Evolutionary conservation across 441 rosid genomes (phyloP).

Genomic region (Isatis lusitanica): DNA sequence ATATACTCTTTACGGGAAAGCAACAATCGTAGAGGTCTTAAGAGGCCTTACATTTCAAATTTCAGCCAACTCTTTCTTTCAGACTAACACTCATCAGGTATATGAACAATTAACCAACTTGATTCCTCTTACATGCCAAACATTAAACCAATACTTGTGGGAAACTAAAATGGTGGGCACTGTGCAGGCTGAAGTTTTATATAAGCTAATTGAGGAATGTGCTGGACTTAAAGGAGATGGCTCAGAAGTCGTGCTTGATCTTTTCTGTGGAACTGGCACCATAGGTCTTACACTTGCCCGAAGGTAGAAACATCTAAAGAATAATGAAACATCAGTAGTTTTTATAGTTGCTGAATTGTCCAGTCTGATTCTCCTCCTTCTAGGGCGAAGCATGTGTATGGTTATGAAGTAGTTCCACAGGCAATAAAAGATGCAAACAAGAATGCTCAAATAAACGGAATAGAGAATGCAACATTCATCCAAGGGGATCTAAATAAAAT

Average conservation of each 20-base stretch:
- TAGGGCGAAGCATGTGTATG: conserved; percentile 84
- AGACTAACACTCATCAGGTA: conserved; percentile 91
- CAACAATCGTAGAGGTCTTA: conserved; percentile 67
- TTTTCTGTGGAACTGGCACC: conserved; percentile 96
- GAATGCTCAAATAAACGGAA: conserved; percentile 82
- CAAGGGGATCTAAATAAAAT: conserved; percentile 96
- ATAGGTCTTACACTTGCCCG: conserved; percentile 87
- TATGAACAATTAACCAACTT: not conserved
- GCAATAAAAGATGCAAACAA: conserved; percentile 75
- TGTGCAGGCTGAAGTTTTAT: conserved; percentile 84
- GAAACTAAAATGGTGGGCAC: conserved; percentile 2
- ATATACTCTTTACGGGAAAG: conserved; percentile 73
- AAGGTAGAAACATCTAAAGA: conserved; percentile 42
- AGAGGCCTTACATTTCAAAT: conserved; percentile 87
- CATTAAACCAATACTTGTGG: not conserved
- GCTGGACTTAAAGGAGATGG: conserved; percentile 84
- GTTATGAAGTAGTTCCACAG: conserved; percentile 93
- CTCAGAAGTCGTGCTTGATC: conserved; percentile 87
- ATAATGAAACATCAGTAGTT: not conserved
- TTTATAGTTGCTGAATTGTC: conserved; percentile 5
- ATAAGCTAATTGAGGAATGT: conserved; percentile 78
- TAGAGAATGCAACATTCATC: conserved; percentile 75
- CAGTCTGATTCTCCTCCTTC: not conserved
- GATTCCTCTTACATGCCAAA: not conserved
- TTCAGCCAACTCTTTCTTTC: conserved; percentile 96